Base-by-base conservation (phyloP, 345 rosid species). In the Syzygium grande region DNA sequence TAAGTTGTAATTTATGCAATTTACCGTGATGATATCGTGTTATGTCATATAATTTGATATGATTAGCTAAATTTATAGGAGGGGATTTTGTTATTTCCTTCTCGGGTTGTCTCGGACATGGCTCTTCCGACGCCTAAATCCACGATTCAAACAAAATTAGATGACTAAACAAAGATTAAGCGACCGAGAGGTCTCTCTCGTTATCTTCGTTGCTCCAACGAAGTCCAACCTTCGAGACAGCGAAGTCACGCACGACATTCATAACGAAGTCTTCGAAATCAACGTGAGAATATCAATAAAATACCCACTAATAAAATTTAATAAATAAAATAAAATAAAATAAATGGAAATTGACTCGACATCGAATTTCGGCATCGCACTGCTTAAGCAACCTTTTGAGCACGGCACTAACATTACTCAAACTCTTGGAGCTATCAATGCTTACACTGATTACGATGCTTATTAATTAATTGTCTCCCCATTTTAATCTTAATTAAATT, bases 1-100 rank as follows among this genome's bases (percentile, higher is more conserved):
- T 56, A 2, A 4, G 0, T 56, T 9, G 27, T 27, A 1, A 56
- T 22, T 3, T 2, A 0, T 3, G 1, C 21, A 54, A 2, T 7
- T 54, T 23, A 3, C 1, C 1, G 9, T 0, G 11, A 65, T 1
- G 4, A 16, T 4, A 65, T 65, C 0, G 2, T 15, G 78, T 65
- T 3, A 9, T 17, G 46, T 1, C 2, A n/a, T 3, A 6, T 2
- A 34, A 34, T 34, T 68, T 4, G 25, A 34, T 34, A 0, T 9
- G 7, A 34, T 68, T 17, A 34, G 25, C 23, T 25, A 34, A 9
- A 68, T 34, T 34, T 21, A 2, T 0, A 68, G 7, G 15, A 5
- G 13, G 17, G 12, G 12, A 34, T 34, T 9, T 29, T 0, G 77
- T 63, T 16, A 15, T 65, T 65, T 65, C 43, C 4, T 65, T 65